Evolutionary conservation across 1,284 basidiomycete genomes (phyloP).

Genomic region (Ceratobasidium sp.): DNA sequence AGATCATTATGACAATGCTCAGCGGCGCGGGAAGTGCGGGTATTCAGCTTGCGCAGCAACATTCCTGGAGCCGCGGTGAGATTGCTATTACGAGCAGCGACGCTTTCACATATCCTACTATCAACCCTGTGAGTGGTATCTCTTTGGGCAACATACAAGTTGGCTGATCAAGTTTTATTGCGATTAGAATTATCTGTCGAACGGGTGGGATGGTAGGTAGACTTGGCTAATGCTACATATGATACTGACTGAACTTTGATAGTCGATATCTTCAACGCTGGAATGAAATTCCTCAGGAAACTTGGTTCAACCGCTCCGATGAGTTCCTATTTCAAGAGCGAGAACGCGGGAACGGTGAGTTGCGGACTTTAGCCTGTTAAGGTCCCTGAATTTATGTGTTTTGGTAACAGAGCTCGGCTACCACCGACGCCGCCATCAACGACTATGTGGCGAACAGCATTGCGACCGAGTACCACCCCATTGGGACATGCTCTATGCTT

Average conservation of each 20-base stretch:
- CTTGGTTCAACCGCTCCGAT: slow-evolving; percentile 25
- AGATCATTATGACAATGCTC: slow-evolving; percentile 46
- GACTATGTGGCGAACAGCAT: slow-evolving; percentile 27
- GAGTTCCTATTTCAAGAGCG: slow-evolving; percentile 34
- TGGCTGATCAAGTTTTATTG: background rate
- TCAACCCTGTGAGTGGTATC: slow-evolving; percentile 24
- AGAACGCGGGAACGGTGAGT: slow-evolving; percentile 12
- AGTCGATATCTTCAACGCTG: slow-evolving; percentile 28
- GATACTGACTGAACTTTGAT: slow-evolving; percentile 30
- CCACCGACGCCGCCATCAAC: slow-evolving; percentile 30
- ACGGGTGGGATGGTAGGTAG: slow-evolving; percentile 46
- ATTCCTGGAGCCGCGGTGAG: slow-evolving; percentile 47
- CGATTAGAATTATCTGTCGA: slow-evolving; percentile 22
- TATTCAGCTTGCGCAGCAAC: slow-evolving; percentile 52
- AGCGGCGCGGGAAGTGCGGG: slow-evolving; percentile 43
- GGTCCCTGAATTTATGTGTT: background rate
- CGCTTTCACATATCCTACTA: background rate
- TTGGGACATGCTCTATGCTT: slow-evolving; percentile 69
- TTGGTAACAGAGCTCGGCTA: background rate
- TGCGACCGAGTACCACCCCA: slow-evolving; percentile 58
- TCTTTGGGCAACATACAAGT: background rate
- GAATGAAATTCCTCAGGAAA: slow-evolving; percentile 25
- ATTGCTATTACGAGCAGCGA: slow-evolving; percentile 18
- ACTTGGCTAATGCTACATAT: slow-evolving; percentile 45
- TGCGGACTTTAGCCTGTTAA: no score